A percentile compares a stretch with the other conserved stretches of the same genome.
These are phyloP conservation scores for Houttuynia cordata DNA, from an alignment of 164 flowering plant genomes.

Conservation along the genomic window DNA sequence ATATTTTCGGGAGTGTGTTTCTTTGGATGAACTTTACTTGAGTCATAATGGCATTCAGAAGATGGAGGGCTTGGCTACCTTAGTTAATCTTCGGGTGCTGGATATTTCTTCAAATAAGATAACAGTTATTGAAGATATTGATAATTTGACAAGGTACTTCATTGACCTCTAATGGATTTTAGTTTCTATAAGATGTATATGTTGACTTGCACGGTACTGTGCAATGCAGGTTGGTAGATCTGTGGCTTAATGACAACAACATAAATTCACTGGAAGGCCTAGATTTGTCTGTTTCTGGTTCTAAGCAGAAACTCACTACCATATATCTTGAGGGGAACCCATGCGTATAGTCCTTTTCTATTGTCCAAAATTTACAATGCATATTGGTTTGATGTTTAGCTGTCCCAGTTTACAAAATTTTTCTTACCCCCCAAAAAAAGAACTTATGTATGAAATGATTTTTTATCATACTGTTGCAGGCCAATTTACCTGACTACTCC, in stretches of 20 bases:
- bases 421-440: background rate
- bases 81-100: constrained; percentile 70
- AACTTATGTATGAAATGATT: too few species aligned
- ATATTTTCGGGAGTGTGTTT: constrained; percentile 60
- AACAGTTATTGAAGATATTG: constrained; percentile 55
- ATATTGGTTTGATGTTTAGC: background rate
- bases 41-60: constrained; percentile 95
- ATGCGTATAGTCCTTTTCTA: constrained; percentile 50
- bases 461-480: constrained; percentile 33
- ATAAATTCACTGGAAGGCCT: constrained; percentile 64
- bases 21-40: constrained; percentile 86
- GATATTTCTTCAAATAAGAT: constrained; percentile 89
- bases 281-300: constrained; percentile 62
- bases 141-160: constrained; percentile 42
- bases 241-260: constrained; percentile 96
- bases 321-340: constrained; percentile 90
- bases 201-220: background rate
- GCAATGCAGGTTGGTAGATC: constrained; percentile 72
- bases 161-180: background rate
- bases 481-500: constrained; percentile 43
- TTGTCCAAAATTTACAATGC: background rate
- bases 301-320: constrained; percentile 73
- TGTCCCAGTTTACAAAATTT: too few species aligned
- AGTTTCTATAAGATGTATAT: constrained; percentile 1
- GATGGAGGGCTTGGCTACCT: constrained; percentile 82